phyloP scores from a whole-genome alignment of 768 basidiomycete genomes.

The Phylloporus arenicola region DNA sequence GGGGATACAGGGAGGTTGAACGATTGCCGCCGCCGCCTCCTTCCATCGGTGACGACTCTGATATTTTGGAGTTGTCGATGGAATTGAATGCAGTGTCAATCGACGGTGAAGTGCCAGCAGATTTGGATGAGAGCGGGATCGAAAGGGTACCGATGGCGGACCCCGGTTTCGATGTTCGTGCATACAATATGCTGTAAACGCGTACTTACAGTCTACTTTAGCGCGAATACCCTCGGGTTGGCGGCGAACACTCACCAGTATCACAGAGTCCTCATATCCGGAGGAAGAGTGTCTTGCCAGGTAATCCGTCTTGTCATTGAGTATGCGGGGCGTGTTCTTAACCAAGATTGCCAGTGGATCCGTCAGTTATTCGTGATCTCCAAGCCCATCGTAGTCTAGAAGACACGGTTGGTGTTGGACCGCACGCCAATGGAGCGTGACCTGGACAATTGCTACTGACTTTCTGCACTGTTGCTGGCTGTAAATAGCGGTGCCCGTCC shows the following conservation, averaged over 20 bases:
- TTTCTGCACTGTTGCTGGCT: conserved; percentile 16
- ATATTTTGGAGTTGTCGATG: conserved; percentile 84
- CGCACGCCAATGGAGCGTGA: conserved; percentile 28
- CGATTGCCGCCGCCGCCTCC: conserved; percentile 76
- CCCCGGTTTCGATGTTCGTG: conserved; percentile 78
- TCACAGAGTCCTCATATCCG: conserved; percentile 76
- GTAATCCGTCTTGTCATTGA: conserved; percentile 35
- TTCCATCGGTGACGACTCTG: conserved; percentile 71
- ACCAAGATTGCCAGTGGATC: conserved; percentile 58
- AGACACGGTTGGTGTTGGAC: conserved; percentile 36
- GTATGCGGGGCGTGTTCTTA: conserved; percentile 9
- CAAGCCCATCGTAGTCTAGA: conserved; percentile 85
- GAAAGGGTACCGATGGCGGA: conserved; percentile 91
- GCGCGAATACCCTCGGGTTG: conserved; percentile 65
- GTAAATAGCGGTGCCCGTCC: conserved; percentile 19
- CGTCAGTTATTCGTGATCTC: conserved; percentile 79
- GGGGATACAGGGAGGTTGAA: conserved; percentile 61
- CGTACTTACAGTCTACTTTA: conserved; percentile 30
- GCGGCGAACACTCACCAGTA: conserved; percentile 53
- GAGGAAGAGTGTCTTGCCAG: conserved; percentile 91
- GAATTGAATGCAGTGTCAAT: conserved; percentile 83
- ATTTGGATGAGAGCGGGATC: conserved; percentile 75
- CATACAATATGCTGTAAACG: conserved; percentile 12
- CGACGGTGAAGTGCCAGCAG: conserved; percentile 56
- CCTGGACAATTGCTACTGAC: conserved; percentile 9